These are phyloP conservation scores for Fusarium paranaense DNA, from an alignment of 2,329 filamentous ascomycete species.

Conservation along the genomic window DNA sequence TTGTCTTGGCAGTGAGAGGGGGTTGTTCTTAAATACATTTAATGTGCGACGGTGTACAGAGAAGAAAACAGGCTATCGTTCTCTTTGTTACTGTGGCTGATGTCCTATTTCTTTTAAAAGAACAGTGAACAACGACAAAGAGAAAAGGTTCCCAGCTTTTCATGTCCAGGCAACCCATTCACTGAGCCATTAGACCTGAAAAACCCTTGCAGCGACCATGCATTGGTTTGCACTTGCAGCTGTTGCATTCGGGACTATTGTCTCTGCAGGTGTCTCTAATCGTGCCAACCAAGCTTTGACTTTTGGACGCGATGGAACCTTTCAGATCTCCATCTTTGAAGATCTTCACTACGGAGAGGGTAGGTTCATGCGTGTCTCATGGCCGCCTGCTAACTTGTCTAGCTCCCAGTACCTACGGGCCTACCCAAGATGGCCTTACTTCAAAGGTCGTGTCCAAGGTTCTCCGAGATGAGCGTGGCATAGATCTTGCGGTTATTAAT, in stretches of 20 bases:
- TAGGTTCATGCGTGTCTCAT: slow-evolving; percentile 43
- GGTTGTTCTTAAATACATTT: background rate
- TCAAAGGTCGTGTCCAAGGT: slow-evolving; percentile 6
- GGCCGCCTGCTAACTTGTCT: background rate
- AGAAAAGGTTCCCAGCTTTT: background rate
- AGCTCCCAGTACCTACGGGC: slow-evolving; percentile 22
- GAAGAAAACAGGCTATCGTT: background rate
- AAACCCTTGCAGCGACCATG: background rate
- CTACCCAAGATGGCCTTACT: slow-evolving; percentile 24
- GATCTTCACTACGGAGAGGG: slow-evolving; percentile 80
- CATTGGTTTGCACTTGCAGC: background rate
- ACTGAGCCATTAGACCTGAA: background rate
- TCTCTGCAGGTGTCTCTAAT: background rate
- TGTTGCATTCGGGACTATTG: background rate
- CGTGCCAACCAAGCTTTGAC: slow-evolving; percentile 22
- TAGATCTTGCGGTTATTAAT: slow-evolving; percentile 72
- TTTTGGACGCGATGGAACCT: slow-evolving; percentile 59
- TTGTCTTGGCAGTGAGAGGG: background rate
- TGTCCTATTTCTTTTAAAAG: background rate
- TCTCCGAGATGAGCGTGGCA: slow-evolving; percentile 5
- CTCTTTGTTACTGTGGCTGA: background rate
- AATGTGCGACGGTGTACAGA: background rate
- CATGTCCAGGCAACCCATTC: background rate
- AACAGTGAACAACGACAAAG: background rate
- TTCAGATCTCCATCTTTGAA: slow-evolving; percentile 71